These are phyloP conservation scores for Hortiboletus campestris DNA, from an alignment of 768 basidiomycete genomes.

Conservation along the genomic window DNA sequence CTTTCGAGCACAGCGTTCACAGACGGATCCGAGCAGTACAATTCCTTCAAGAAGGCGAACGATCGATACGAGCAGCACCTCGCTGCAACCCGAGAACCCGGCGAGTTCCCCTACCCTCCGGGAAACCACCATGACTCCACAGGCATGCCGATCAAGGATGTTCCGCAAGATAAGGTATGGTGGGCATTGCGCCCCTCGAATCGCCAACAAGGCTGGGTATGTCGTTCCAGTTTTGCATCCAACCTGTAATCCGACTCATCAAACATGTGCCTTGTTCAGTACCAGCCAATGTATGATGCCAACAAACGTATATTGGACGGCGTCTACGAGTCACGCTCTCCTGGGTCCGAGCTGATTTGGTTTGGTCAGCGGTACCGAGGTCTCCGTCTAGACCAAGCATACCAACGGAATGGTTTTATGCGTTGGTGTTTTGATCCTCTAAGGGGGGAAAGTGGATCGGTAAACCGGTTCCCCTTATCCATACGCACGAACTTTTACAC, in stretches of 20 bases:
- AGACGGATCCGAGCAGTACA: not conserved
- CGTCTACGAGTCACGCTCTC: constrained; percentile 15
- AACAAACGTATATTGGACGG: constrained; percentile 15
- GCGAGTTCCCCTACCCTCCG: constrained; percentile 5
- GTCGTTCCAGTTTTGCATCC: not conserved
- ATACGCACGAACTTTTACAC: not conserved
- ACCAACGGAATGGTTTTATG: constrained; percentile 1
- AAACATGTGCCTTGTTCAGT: constrained; percentile 1
- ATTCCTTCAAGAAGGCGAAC: constrained; percentile 1
- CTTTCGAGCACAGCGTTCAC: not conserved
- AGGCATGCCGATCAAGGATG: constrained; percentile 6
- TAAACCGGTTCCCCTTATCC: not conserved
- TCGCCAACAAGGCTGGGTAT: constrained; percentile 1
- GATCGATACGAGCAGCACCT: constrained; percentile 11
- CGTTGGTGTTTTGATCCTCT: constrained; percentile 10
- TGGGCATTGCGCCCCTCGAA: constrained; percentile 6
- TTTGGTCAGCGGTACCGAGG: constrained; percentile 20
- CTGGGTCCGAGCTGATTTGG: constrained; percentile 23
- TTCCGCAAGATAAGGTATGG: constrained; percentile 18
- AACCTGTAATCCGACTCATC: not conserved
- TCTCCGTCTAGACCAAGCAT: constrained; percentile 12
- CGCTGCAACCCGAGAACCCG: not conserved
- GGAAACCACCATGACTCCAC: not conserved
- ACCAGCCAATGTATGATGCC: constrained; percentile 13
- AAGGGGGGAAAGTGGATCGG: not conserved